Conservation (phyloP, 352 stramenopile species). For the Phytophthora agathidicida region DNA sequence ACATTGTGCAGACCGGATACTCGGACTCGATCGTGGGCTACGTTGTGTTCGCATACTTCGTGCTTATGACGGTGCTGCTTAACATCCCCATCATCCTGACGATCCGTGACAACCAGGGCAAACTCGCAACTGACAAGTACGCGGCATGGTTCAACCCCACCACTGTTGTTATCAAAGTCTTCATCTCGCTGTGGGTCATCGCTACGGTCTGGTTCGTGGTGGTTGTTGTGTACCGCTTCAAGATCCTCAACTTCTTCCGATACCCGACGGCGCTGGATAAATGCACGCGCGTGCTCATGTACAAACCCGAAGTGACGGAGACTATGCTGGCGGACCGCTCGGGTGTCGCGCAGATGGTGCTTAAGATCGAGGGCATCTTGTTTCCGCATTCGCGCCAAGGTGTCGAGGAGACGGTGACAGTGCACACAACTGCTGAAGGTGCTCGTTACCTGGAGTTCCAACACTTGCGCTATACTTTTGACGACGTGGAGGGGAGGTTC, state of each 20-base stretch:
- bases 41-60: slow-evolving; percentile 64
- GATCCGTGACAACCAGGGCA: slow-evolving; percentile 64
- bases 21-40: slow-evolving; percentile 46
- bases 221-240: slow-evolving; percentile 48
- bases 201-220: slow-evolving; percentile 53
- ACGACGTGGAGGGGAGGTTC: slow-evolving; percentile 54
- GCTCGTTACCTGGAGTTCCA: slow-evolving; percentile 61
- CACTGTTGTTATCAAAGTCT: slow-evolving; percentile 63
- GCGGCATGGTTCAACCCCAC: slow-evolving; percentile 56
- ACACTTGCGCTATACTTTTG: slow-evolving; percentile 66
- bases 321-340: slow-evolving; percentile 65
- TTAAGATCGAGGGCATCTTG: slow-evolving; percentile 53
- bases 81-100: slow-evolving; percentile 61
- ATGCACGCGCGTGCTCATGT: slow-evolving; percentile 62
- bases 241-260: slow-evolving; percentile 73
- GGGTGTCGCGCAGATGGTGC: slow-evolving; percentile 59
- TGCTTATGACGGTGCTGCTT: slow-evolving; percentile 57
- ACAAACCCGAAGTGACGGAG: slow-evolving; percentile 62
- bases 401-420: slow-evolving; percentile 58
- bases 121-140: slow-evolving; percentile 50
- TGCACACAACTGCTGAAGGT: slow-evolving; percentile 44
- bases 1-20: slow-evolving; percentile 60
- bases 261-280: slow-evolving; percentile 42
- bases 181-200: slow-evolving; percentile 67
- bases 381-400: slow-evolving; percentile 49